Evolutionary conservation across 345 rosid genomes (phyloP), one percentile per base, ranked within the genome.

Genomic region (Cardiospermum halicacabum): DNA sequence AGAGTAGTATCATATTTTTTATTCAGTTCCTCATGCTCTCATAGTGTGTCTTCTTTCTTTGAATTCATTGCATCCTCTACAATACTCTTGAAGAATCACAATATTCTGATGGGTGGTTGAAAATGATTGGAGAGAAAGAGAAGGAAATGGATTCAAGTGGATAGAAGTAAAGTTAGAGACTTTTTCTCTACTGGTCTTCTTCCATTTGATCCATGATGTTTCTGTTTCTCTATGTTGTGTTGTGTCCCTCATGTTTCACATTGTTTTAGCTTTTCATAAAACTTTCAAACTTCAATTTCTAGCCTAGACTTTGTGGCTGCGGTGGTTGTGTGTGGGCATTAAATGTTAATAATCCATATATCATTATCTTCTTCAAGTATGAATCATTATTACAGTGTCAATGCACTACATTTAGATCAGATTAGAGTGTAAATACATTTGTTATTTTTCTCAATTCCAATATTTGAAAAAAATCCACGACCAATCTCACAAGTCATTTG

Each of bases 171-270:
- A 62, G 64, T 27, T 42, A 36, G n/a, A n/a, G n/a, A 11, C 39
- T 5, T 1, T 40, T 13, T 19, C 22, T 16, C 50, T 45, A 15
- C 8, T 18, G 1, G 18, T 13, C 47, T 40, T 13, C 4, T 12
- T 15, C 51, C 51, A 4, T 47, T 24, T 47, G 51, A 6, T 47
- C 8, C n/a, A n/a, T 18, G 1, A 47, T 47, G 51, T 18, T 45
- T 5, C 10, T 18, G 22, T 5, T n/a, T n/a, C n/a, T n/a, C n/a
- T n/a, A n/a, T n/a, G n/a, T n/a, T n/a, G n/a, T n/a, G n/a, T n/a
- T n/a, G n/a, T 53, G 49, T 4, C 28, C 4, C 26, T 51, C 69
- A 54, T 65, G 28, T 65, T 65, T 21, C 69, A 65, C 69, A 55
- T 54, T 65, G 61, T 40, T 54, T 54, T 40, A 37, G 3, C 27